Evolutionary conservation across 257 asterid species (phyloP).

Genomic region (Solanum ahanhuiri): DNA sequence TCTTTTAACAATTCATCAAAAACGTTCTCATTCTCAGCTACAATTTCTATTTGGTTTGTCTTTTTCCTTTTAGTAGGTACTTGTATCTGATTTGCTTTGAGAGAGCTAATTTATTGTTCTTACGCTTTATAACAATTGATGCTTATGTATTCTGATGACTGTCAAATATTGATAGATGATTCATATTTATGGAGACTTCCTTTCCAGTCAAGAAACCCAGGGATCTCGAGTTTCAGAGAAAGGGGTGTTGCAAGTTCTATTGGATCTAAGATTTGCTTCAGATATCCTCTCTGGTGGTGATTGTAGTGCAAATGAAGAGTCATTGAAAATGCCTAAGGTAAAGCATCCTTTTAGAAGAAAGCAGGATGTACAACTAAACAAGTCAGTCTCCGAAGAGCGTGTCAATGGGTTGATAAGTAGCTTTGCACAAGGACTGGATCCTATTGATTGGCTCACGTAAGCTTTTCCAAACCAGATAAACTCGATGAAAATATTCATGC

Average conservation of each 20-base stretch:
- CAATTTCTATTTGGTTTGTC: background rate
- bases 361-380: constrained; percentile 40
- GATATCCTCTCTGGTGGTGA: constrained; percentile 79
- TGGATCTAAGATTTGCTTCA: constrained; percentile 80
- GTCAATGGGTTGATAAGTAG: constrained; percentile 41
- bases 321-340: constrained; percentile 31
- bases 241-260: constrained; percentile 78
- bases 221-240: constrained; percentile 65
- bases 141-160: constrained; percentile 5
- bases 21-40: background rate
- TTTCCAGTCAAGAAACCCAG: constrained; percentile 39
- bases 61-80: background rate
- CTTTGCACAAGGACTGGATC: constrained; percentile 77
- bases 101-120: background rate
- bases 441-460: constrained; percentile 99
- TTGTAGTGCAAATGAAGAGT: constrained; percentile 38
- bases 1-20: background rate
- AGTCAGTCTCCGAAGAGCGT: constrained; percentile 50
- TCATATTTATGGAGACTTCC: constrained; percentile 61
- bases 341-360: constrained; percentile 65
- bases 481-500: background rate
- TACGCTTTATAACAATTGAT: background rate
- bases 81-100: background rate
- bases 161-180: constrained; percentile 36
- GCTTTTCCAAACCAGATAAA: constrained; percentile 17